Conservation (phyloP, 768 basidiomycete genomes). For the Peribolospora kevripleyi region DNA sequence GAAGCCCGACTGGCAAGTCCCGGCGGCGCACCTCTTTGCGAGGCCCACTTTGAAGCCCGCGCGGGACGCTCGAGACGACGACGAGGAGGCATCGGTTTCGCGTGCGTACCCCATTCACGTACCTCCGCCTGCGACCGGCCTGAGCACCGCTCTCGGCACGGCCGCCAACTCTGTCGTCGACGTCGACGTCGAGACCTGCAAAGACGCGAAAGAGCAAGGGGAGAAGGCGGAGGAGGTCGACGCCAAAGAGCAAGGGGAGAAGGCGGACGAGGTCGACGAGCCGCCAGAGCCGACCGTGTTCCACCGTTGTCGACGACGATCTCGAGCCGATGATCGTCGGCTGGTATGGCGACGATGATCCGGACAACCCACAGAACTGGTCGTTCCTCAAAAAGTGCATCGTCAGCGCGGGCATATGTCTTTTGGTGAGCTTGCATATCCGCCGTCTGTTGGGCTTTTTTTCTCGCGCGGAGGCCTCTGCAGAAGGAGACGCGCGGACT, state of each 20-base stretch:
- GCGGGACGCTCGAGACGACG: no score
- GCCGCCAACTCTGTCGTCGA: no score
- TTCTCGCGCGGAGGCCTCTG: no score
- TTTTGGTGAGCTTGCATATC: background rate
- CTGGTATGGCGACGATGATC: slow-evolving; percentile 10
- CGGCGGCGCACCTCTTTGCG: slow-evolving; percentile 1
- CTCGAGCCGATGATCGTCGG: slow-evolving; percentile 2
- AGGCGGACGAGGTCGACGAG: no score
- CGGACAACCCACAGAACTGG: slow-evolving; percentile 12
- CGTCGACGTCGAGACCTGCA: no score
- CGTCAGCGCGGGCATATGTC: slow-evolving; percentile 1
- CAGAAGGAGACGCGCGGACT: background rate
- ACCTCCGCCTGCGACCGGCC: no score
- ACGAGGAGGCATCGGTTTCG: no score
- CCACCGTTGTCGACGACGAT: no score
- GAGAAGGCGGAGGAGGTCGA: background rate
- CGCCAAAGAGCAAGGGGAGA: slow-evolving; percentile 1
- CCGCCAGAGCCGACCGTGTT: no score
- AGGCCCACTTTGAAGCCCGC: no score
- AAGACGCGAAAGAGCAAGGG: background rate
- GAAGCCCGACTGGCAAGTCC: slow-evolving; percentile 6
- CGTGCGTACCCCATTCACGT: no score
- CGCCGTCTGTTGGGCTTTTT: background rate
- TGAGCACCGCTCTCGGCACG: no score
- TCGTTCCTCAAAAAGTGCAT: slow-evolving; percentile 3